Conservation (phyloP, 2,329 filamentous ascomycete genomes). For the Fusarium torreyae region DNA sequence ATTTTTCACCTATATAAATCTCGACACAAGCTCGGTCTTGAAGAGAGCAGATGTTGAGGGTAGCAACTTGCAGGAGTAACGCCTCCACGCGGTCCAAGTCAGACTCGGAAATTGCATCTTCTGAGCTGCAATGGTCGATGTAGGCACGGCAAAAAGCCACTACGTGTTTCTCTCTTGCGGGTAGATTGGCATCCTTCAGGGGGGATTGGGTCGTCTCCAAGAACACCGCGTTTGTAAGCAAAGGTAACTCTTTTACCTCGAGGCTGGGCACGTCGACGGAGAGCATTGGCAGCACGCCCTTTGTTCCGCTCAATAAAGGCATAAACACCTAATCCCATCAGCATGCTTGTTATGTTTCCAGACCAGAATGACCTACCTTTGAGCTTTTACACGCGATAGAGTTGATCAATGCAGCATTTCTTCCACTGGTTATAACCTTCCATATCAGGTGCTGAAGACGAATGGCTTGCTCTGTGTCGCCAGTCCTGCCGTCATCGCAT, state of each 20-base stretch:
- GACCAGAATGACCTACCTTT: slow-evolving; percentile 61
- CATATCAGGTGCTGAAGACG: slow-evolving; percentile 50
- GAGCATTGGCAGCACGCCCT: not conserved
- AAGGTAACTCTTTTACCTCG: not conserved
- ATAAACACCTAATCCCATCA: slow-evolving; percentile 37
- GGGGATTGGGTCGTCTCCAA: not conserved
- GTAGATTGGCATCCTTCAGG: not conserved
- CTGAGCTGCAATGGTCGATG: slow-evolving; percentile 8
- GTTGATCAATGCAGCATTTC: slow-evolving; percentile 75
- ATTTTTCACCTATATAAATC: not conserved
- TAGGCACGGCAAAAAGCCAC: slow-evolving; percentile 31
- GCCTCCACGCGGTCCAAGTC: slow-evolving; percentile 25
- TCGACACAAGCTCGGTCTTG: slow-evolving; percentile 19
- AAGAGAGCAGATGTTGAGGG: slow-evolving; percentile 26
- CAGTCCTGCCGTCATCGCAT: slow-evolving; percentile 72
- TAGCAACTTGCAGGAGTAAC: slow-evolving; percentile 28
- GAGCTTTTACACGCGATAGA: slow-evolving; percentile 74
- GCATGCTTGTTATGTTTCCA: not conserved
- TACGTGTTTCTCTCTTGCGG: slow-evolving; percentile 26
- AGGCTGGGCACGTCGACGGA: not conserved
- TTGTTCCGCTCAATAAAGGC: slow-evolving; percentile 27
- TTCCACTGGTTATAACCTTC: slow-evolving; percentile 68
- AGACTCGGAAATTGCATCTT: not conserved
- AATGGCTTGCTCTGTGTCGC: slow-evolving; percentile 60
- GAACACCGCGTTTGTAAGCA: not conserved